Evolutionary conservation across 140 eudicot species (phyloP), one percentile per base, ranked within the genome.

Genomic region (Artemisia princeps): DNA sequence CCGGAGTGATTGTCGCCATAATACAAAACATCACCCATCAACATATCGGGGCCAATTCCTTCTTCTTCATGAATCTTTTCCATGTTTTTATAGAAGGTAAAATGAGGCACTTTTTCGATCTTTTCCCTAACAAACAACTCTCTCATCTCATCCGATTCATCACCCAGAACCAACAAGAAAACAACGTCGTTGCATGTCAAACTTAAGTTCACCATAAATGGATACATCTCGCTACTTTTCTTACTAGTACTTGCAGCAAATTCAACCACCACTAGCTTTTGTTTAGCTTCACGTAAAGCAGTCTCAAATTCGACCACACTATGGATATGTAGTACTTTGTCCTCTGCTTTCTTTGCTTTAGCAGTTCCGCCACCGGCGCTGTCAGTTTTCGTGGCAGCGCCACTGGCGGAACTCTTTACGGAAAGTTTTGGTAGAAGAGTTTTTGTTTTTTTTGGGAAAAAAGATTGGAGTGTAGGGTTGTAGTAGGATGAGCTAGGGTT

Each of bases 31-130:
- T 91, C 97, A 11, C 97, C 97, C 22, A 63, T 73, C 4, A 91
- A 77, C 73, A 72, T 84, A 23, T 91, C 97, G 0, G 97, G 97
- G 1, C 92, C 96, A 4, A 91, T 85, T 2, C 84, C 97, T 72
- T 87, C 96, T 68, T 91, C 97, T 9, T 91, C 97, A 6, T 91
- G 97, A 53, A 91, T 81, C 66, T 85, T 91, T 71, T 83, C 96
- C 92, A 76, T 91, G 55, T 72, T 62, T 11, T 91, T 91, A 72
- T 91, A 91, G 57, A 91, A 91, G 30, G 83, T 83, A 70, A 91
- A 91, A 74, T 87, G 97, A 2, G 97, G 97, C 13, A 91, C 96
- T 61, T 80, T 63, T 0, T 83, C 80, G 14, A 91, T 81, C 3
- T 83, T 83, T 57, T 91, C 97, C 8, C 84, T 67, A 20, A 7